Evolutionary conservation across 371 early-diverging fungal species (phyloP).

Genomic region (Capniomyces stellatus): DNA sequence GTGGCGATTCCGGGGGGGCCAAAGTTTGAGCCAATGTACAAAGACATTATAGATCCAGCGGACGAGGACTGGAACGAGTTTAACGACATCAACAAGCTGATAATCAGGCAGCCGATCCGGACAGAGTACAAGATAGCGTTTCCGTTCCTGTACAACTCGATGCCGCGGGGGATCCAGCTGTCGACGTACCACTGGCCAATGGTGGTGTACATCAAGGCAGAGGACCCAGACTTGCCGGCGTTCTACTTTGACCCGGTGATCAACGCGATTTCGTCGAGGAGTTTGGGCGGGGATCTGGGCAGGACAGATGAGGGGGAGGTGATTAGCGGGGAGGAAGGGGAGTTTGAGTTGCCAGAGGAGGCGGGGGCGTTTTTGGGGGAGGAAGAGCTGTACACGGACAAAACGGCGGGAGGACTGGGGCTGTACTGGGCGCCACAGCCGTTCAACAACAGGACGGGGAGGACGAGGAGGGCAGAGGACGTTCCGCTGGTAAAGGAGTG

Average conservation of each 20-base stretch:
- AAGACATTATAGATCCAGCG: slow-evolving; percentile 71
- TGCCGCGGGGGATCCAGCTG: slow-evolving; percentile 81
- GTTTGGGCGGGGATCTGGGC: slow-evolving; percentile 21
- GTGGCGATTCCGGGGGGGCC: slow-evolving; percentile 99
- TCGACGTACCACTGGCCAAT: slow-evolving; percentile 88
- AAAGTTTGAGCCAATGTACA: slow-evolving; percentile 91
- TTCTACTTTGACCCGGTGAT: slow-evolving; percentile 94
- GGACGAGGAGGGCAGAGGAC: slow-evolving; percentile 86
- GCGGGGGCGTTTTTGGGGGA: slow-evolving; percentile 64
- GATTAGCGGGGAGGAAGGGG: slow-evolving; percentile 60
- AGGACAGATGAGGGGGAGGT: slow-evolving; percentile 77
- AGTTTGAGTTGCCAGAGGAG: slow-evolving; percentile 60
- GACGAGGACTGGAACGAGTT: slow-evolving; percentile 99
- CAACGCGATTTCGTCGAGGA: slow-evolving; percentile 61
- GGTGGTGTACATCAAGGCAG: slow-evolving; percentile 69
- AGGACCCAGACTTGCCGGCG: slow-evolving; percentile 91
- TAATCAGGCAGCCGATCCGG: slow-evolving; percentile 92
- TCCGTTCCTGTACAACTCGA: slow-evolving; percentile 91
- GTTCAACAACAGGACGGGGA: slow-evolving; percentile 81
- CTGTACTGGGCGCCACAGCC: slow-evolving; percentile 97
- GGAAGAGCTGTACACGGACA: slow-evolving; percentile 65
- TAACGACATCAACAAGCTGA: slow-evolving; percentile 98
- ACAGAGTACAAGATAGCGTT: slow-evolving; percentile 98
- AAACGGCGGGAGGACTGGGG: slow-evolving; percentile 76
- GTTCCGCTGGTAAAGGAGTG: slow-evolving; percentile 90